Percentiles rank a stretch among this genome's conserved stretches.
Evolutionary conservation across 2,329 filamentous ascomycete species (phyloP).

Genomic region (Fusarium oligoseptatum): DNA sequence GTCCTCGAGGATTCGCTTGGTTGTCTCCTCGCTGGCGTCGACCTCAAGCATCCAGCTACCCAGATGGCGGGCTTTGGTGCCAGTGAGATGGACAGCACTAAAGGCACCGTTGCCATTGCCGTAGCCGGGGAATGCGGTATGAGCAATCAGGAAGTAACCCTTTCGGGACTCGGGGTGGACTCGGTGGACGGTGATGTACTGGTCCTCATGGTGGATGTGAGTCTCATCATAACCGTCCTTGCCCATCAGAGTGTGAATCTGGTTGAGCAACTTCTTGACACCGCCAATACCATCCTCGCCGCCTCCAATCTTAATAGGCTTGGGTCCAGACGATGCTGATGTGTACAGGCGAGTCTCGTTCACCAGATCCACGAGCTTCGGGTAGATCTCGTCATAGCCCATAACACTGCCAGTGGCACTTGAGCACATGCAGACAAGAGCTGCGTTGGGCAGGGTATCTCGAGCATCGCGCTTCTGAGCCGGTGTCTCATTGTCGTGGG

Average conservation of each 20-base stretch:
- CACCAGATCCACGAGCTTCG: constrained; percentile 91
- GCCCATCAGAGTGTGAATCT: constrained; percentile 96
- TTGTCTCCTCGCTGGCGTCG: constrained; percentile 79
- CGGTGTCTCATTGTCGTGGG: constrained; percentile 96
- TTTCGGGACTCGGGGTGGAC: constrained; percentile 93
- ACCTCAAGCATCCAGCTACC: constrained; percentile 95
- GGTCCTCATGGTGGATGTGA: constrained; percentile 94
- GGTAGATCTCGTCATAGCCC: constrained; percentile 98
- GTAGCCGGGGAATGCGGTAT: constrained; percentile 94
- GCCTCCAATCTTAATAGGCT: constrained; percentile 73
- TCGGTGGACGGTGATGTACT: constrained; percentile 96
- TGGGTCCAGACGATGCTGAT: constrained; percentile 76
- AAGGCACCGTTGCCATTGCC: constrained; percentile 87
- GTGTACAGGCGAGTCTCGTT: constrained; percentile 88
- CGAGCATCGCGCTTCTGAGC: constrained; percentile 94
- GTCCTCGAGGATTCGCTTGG: constrained; percentile 74
- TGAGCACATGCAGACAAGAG: constrained; percentile 94
- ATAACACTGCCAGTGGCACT: constrained; percentile 96
- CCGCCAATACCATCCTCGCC: constrained; percentile 88
- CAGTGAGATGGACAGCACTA: constrained; percentile 81
- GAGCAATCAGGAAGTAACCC: constrained; percentile 94
- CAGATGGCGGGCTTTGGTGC: constrained; percentile 86
- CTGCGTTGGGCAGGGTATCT: constrained; percentile 94
- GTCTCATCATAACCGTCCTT: constrained; percentile 95
- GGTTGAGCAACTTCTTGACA: constrained; percentile 92